A percentile compares a stretch with the other conserved stretches of the same genome.
These are phyloP conservation scores for Hordeum vulgare DNA, from an alignment of 176 grass and related monocot genomes.

Conservation along the genomic window MorexV3_pseudomolecules_assembly NC_058519.1:557498797-557499296, in stretches of 20 bases:
- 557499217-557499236: constrained; percentile 59
- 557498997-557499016: constrained; percentile 6
- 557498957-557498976: constrained; percentile 5
- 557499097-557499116: constrained; percentile 89
- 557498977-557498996: neutral
- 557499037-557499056: constrained; percentile 99
- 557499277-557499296: constrained; percentile 17
- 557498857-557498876: constrained; percentile 64
- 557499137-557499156: constrained; percentile 60
- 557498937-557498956: neutral
- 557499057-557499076: constrained; percentile 88
- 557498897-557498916: neutral
- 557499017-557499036: constrained; percentile 28
- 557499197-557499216: constrained; percentile 54
- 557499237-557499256: constrained; percentile 89
- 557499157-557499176: constrained; percentile 18
- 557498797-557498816: constrained; percentile 95
- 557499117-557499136: constrained; percentile 98
- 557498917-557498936: neutral
- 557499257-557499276: constrained; percentile 55
- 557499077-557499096: constrained; percentile 61
- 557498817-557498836: constrained; percentile 92
- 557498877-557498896: neutral
- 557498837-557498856: constrained; percentile 84
- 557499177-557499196: constrained; percentile 30